Conservation (phyloP, 768 basidiomycete species). For the Coprinopsis marcescibilis region DNA sequence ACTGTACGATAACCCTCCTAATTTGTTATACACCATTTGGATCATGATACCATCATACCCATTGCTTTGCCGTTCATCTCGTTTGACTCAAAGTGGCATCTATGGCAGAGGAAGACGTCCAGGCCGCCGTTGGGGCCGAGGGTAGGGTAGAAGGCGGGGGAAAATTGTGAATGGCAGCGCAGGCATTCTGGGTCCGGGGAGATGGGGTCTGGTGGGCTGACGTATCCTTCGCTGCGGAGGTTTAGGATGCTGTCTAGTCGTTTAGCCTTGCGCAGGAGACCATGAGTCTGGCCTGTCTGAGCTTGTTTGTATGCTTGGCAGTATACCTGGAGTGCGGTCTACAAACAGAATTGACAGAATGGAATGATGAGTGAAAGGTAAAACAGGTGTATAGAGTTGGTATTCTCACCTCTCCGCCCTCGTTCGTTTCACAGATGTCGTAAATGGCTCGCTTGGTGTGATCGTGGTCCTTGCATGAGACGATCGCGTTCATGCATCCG, state of each 20-base stretch:
- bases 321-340: slow-evolving; percentile 91
- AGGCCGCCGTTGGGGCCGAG: slow-evolving; percentile 7
- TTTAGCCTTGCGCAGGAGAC: slow-evolving; percentile 82
- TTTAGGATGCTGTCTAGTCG: slow-evolving; percentile 73
- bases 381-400: background rate
- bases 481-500: slow-evolving; percentile 72
- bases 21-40: too few relatives aligned
- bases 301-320: slow-evolving; percentile 82
- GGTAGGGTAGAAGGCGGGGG: slow-evolving; percentile 65
- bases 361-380: background rate
- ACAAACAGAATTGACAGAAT: slow-evolving; percentile 1
- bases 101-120: slow-evolving; percentile 36
- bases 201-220: slow-evolving; percentile 17
- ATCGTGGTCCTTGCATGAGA: slow-evolving; percentile 78
- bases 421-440: slow-evolving; percentile 81
- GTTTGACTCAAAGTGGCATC: slow-evolving; percentile 37
- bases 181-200: slow-evolving; percentile 44
- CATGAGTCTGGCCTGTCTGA: slow-evolving; percentile 65
- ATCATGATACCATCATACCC: slow-evolving; percentile 33
- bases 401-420: slow-evolving; percentile 67
- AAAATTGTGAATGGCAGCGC: slow-evolving; percentile 62
- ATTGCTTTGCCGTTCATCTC: slow-evolving; percentile 24
- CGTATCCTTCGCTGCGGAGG: slow-evolving; percentile 31
- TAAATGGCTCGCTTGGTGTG: slow-evolving; percentile 61
- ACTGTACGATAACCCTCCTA: too few relatives aligned